A percentile compares a stretch with the other conserved stretches of the same genome.
Conservation (phyloP, 169 alveolate species). For the Theileria annulata region DNA sequence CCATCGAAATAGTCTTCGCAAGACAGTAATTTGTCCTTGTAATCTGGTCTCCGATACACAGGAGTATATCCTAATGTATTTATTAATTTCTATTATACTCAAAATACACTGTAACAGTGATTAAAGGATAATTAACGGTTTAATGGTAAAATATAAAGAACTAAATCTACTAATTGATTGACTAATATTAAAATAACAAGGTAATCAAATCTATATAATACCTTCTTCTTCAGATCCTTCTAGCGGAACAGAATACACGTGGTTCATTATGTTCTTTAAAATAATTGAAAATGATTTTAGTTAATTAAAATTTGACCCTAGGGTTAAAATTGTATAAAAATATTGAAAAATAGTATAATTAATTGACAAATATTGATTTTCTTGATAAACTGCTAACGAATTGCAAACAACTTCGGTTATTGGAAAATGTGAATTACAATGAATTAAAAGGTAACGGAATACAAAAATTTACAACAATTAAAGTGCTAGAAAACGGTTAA, state of each 20-base stretch:
- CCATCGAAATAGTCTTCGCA: constrained; percentile 55
- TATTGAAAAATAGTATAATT: not conserved
- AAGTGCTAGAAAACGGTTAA: not conserved
- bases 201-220: not conserved
- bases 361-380: not conserved
- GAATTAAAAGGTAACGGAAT: not conserved
- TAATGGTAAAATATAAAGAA: no score
- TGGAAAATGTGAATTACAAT: not conserved
- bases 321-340: not conserved
- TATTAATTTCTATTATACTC: not conserved
- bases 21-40: constrained; percentile 45
- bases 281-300: not conserved
- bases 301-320: not conserved
- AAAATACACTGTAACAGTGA: not conserved
- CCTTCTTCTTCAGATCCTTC: constrained; percentile 68
- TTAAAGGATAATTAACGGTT: not conserved
- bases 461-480: not conserved
- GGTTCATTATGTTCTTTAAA: constrained; percentile 14
- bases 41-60: constrained; percentile 35
- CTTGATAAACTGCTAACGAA: not conserved
- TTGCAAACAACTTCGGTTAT: not conserved
- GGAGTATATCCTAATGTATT: constrained; percentile 41
- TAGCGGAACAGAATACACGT: constrained; percentile 50
- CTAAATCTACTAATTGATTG: not conserved
- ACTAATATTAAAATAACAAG: no score